phyloP scores from a whole-genome alignment of 805 yeast species.

The Limtongia smithiae region DNA sequence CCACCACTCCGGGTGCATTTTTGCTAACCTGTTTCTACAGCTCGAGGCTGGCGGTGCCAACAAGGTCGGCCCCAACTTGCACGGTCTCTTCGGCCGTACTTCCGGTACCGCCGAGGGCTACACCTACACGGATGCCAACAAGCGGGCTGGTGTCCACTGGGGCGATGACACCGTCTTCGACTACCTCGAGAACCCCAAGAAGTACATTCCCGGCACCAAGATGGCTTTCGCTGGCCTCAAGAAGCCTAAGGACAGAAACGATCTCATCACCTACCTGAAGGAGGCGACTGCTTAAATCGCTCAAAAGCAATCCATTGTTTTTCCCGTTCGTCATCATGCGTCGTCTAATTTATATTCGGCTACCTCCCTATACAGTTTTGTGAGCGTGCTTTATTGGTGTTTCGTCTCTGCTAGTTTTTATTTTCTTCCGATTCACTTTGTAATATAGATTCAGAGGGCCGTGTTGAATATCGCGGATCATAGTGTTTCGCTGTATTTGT shows the following conservation, averaged over 20 bases:
- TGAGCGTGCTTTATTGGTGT: no score
- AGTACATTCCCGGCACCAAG: constrained; percentile 99
- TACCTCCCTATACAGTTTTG: no score
- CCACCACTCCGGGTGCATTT: no score
- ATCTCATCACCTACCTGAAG: constrained; percentile 68
- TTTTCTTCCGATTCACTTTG: no score
- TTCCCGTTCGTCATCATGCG: no score
- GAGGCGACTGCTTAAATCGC: constrained; percentile 37
- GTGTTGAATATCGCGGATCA: no score
- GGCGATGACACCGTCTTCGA: constrained; percentile 81
- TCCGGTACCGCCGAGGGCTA: constrained; percentile 91
- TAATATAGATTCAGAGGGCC: no score
- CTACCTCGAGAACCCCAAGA: constrained; percentile 99
- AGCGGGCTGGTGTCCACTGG: constrained; percentile 92
- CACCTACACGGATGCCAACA: constrained; percentile 98
- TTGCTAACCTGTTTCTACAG: constrained; percentile 6
- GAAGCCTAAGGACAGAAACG: constrained; percentile 98
- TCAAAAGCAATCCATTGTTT: no score
- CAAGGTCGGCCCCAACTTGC: constrained; percentile 98
- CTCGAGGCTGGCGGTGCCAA: constrained; percentile 87
- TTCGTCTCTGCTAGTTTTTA: no score
- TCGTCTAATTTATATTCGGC: no score
- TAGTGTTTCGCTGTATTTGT: no score
- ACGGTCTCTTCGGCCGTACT: constrained; percentile 88
- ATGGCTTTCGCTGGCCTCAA: constrained; percentile 99